Base-by-base conservation (phyloP, 1,139 yeast genomes). In the Sugiyamaella sp. region DNA sequence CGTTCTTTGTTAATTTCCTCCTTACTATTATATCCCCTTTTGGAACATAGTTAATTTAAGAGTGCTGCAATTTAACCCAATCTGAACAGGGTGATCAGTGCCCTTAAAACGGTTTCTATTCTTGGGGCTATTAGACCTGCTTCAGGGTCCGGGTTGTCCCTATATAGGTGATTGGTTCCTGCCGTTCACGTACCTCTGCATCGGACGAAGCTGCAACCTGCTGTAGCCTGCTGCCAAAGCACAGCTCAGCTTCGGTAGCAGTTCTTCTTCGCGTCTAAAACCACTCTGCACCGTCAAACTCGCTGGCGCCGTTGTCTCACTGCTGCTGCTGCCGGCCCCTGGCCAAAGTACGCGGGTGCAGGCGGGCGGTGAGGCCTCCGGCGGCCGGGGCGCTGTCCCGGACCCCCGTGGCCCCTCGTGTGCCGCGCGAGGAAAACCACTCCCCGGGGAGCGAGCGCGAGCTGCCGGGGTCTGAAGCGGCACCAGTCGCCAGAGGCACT, bases 41-140 rank as follows among this genome's bases (percentile, higher is more conserved):
- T 12, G 35, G 35, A 29, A 8, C 8, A 12, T 12, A 29, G 35
- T 29, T 29, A 29, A 29, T 29, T 29, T 29, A 29, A 29, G 14
- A 29, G 35, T 29, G 35, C 35, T 29, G 35, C 35, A 29, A 29
- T 29, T 29, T 29, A 12, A 29, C 35, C 35, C 8, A 10, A 8
- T 29, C n/a, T 12, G 14, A 8, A 12, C 14, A 29, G n/a, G 35
- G n/a, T 29, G 35, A 29, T 29, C 35, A 29, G 29, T 29, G 35
- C 35, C 35, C 35, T 29, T 29, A 29, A 8, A 29, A 29, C 35
- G 35, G 35, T 29, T 29, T 29, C 35, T 29, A 29, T 29, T 29
- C 8, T 29, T 29, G 35, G 35, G 8, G 9, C 29, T 24, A 10
- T 24, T 24, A 24, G n/a, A 29, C 14, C 35, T 29, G 35, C 14